Base-by-base conservation (phyloP, 371 early-diverging fungal species). In the Mortierella sp. region DNA sequence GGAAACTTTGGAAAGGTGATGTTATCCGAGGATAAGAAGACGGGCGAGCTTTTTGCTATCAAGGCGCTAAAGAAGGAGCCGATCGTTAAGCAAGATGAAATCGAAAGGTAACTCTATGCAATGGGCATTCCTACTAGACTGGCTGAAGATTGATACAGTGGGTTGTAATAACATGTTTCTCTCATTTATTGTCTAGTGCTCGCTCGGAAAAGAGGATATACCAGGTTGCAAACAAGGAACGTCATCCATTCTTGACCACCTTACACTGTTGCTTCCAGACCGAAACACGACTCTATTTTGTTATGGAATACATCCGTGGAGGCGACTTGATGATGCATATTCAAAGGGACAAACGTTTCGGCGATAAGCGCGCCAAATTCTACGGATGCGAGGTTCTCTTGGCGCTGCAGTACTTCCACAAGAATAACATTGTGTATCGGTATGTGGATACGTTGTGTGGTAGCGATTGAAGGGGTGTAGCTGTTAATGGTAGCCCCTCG, bases 1-100 rank as follows among this genome's bases (percentile, higher is more conserved):
- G 99, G 98, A 27, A 94, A 92, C 77, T 98, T 96, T 88, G 98
- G 98, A 60, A 98, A 81, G 85, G 95, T 96, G n/a, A 90, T 98
- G 84, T 83, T 98, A 39, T 93, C 95, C 0, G 91, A 92, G 69
- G 91, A 95, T 56, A 76, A 76, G 59, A 74, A 71, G 46, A 82
- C 85, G 5, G 82, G 86, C 37, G 83, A 90, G 54, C 83, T 93
- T 16, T 94, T 91, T 62, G 99, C 98, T 6, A 89, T 99, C 67
- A 99, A 99, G 82, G 93, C 97, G 0, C 84, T 98, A 19, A 96
- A 94, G 78, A 99, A 99, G 81, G 92, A 94, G 56, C 91, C 90
- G 69, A 91, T 95, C 37, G 86, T 94, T 48, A 88, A 92, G 59
- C 84, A 87, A 53, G 90, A 95, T 78, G 96, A 97, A 80, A 89